Conservation (phyloP, 192 early-diverging fungal genomes). For the Dimargaris cristalligena region DNA sequence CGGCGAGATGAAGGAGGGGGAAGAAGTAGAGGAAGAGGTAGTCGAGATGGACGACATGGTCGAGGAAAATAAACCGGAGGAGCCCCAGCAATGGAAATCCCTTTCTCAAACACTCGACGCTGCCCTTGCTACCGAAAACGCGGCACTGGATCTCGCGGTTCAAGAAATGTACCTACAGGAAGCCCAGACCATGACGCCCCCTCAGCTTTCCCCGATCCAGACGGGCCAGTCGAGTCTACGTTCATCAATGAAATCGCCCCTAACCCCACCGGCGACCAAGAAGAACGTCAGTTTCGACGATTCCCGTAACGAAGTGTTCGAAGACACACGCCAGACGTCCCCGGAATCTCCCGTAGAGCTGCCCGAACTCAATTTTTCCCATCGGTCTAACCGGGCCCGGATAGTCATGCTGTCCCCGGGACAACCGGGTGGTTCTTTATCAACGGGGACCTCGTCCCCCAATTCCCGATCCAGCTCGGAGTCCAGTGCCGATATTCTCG, state of each 20-base stretch:
- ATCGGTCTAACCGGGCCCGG: neutral
- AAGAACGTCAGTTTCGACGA: constrained; percentile 1
- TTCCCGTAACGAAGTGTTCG: neutral
- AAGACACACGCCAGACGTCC: neutral
- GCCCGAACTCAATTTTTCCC: neutral
- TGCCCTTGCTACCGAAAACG: neutral
- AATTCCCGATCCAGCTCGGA: neutral
- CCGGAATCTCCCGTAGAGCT: neutral
- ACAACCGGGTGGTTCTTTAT: neutral
- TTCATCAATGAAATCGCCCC: neutral
- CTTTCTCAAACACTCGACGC: neutral
- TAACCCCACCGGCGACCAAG: neutral
- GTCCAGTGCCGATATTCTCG: neutral
- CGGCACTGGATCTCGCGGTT: neutral
- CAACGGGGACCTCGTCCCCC: neutral
- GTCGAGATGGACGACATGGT: neutral
- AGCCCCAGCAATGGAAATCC: neutral
- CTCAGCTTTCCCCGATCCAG: neutral
- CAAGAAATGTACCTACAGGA: neutral
- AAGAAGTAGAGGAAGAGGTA: neutral
- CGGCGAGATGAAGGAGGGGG: neutral
- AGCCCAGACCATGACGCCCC: neutral
- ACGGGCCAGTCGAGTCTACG: neutral
- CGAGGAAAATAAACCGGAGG: neutral
- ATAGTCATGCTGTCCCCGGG: constrained; percentile 5